Evolutionary conservation across 192 early-diverging fungal genomes (phyloP), one percentile per base, ranked within the genome.

Genomic region (Umbelopsis sp.): DNA sequence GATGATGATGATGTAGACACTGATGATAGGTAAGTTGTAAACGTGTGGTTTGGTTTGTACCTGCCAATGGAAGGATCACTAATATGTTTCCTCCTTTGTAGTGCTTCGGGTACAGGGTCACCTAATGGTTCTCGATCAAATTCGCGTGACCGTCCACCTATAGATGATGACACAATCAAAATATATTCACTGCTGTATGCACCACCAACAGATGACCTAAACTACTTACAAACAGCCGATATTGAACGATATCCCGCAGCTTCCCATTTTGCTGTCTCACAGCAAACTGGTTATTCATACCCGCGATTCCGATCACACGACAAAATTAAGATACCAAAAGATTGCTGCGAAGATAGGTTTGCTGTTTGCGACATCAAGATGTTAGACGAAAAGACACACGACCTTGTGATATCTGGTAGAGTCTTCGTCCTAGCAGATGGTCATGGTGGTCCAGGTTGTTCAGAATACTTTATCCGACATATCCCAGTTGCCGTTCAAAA

Each of bases 221-320:
- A 47, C 22, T 81, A 78, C 43, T 53, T 78, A 54, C 72, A 78
- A 66, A 38, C 69, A 2, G 71, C 81, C 52, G 68, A 80, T 10
- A 76, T 84, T 45, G 78, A 73, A 50, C 69, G 73, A 14, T 77
- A 73, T 26, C 80, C 83, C 32, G 76, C 74, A n/a, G 83, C 87
- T 2, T 77, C 78, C 8, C 69, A 78, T 36, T 88, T 88, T 72
- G 83, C 82, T 4, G 54, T 84, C 24, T 82, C 80, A 31, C 87
- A 88, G 53, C 83, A 88, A 36, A 83, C 80, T 9, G 87, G 87
- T 29, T 88, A 88, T 70, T 80, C 85, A 22, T 88, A 88, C 65
- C 85, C 87, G 17, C 80, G 87, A 38, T 84, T 86, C 72, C 75
- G 87, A 22, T 78, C 74, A 25, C 76, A 76, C 43, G 73, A 77